Evolutionary conservation across 2,329 filamentous ascomycete genomes (phyloP), one percentile per base, ranked within the genome.

Genomic region (Basipetospora chlamydospora): DNA sequence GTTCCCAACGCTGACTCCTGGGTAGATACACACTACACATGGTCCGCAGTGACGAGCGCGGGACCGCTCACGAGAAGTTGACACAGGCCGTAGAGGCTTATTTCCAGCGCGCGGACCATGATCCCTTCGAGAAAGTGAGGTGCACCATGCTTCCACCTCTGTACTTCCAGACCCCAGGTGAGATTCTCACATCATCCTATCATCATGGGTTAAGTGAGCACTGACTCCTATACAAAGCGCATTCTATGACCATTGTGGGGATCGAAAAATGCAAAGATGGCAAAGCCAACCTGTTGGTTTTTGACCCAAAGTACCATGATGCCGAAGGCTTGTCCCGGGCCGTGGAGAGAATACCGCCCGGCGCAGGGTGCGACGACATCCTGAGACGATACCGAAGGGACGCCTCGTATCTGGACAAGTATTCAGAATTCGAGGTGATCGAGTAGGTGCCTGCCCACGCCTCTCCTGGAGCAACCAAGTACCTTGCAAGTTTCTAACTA

Each of bases 181-280:
- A 40, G 55, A 43, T 21, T 33, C 6, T 18, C 9, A n/a, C n/a
- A n/a, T n/a, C n/a, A n/a, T n/a, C n/a, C n/a, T n/a, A n/a, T n/a
- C n/a, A n/a, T n/a, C n/a, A n/a, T n/a, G n/a, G n/a, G n/a, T n/a
- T n/a, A n/a, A n/a, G n/a, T n/a, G n/a, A n/a, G n/a, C n/a, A n/a
- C n/a, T 12, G n/a, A 12, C 10, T 39, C 6, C 18, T 11, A 12
- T 36, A 6, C 17, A 4, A 15, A 68, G 84, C 86, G 3, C 88
- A 96, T 54, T 95, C 87, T 1, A 66, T 94, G 62, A 93, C 85
- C 1, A 85, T 96, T 35, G 66, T 96, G 38, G 88, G 88, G 0
- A 66, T 93, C 18, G 86, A 95, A 55, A 73, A 70, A 44, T 70
- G 67, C 20, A 62, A 58, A 23, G 67, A 79, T 41, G 80, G 81